A percentile compares a stretch with the other conserved stretches of the same genome.
Evolutionary conservation across 192 early-diverging fungal species (phyloP).

Genomic region (Coemansia erecta): DNA sequence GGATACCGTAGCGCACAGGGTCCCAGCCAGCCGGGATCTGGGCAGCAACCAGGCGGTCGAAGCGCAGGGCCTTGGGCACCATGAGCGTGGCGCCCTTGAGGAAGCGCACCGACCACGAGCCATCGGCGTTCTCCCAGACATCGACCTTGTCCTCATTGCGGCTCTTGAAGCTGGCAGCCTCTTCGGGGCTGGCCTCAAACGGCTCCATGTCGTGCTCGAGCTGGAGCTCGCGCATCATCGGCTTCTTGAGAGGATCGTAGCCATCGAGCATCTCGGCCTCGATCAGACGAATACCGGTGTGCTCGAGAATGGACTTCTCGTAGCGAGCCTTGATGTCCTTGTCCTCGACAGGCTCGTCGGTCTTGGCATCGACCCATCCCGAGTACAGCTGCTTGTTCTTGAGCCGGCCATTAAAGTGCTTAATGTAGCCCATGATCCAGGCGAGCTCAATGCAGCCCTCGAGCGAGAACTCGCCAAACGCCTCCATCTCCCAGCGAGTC

Average conservation of each 20-base stretch:
- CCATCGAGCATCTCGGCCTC: constrained; percentile 81
- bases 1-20: constrained; percentile 85
- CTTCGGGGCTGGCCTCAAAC: constrained; percentile 81
- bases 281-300: constrained; percentile 54
- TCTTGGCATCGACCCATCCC: constrained; percentile 86
- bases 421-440: constrained; percentile 96
- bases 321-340: constrained; percentile 84
- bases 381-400: constrained; percentile 17
- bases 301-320: constrained; percentile 82
- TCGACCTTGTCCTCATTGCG: constrained; percentile 76
- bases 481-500: constrained; percentile 98
- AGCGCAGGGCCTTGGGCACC: constrained; percentile 85
- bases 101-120: constrained; percentile 71
- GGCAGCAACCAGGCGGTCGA: constrained; percentile 80
- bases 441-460: constrained; percentile 90
- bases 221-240: constrained; percentile 80
- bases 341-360: constrained; percentile 81
- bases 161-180: constrained; percentile 79
- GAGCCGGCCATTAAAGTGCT: constrained; percentile 64
- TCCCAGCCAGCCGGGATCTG: constrained; percentile 94
- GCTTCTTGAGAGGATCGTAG: constrained; percentile 84
- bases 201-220: constrained; percentile 79
- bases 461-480: constrained; percentile 62
- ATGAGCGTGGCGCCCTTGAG: constrained; percentile 85
- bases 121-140: constrained; percentile 48